Percentiles rank a stretch among this genome's conserved stretches.
Conservation (phyloP, 768 basidiomycete genomes). For the Phallus indusiatus region DNA sequence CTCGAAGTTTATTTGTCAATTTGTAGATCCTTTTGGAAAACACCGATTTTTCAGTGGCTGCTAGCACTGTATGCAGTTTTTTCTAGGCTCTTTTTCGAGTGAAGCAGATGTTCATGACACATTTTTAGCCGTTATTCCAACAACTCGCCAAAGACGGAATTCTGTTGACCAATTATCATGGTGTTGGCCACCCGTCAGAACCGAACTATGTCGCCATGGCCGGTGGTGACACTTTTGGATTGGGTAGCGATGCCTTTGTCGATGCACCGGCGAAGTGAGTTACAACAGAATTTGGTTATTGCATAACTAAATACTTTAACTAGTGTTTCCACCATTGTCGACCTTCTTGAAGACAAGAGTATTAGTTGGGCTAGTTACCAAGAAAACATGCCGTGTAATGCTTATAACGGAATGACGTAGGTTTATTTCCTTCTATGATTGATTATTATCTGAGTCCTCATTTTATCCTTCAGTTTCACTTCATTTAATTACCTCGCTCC, state of each 20-base stretch:
- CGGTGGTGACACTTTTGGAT: slow-evolving; percentile 42
- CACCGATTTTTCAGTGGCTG: slow-evolving; percentile 36
- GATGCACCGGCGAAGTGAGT: slow-evolving; percentile 16
- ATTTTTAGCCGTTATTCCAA: slow-evolving; percentile 19
- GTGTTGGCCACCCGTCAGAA: slow-evolving; percentile 48
- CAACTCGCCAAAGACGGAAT: slow-evolving; percentile 41
- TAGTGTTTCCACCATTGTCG: slow-evolving; percentile 49
- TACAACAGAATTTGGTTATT: background rate
- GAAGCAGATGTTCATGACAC: background rate
- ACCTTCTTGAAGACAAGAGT: slow-evolving; percentile 31
- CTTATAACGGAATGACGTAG: slow-evolving; percentile 31
- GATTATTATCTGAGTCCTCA: background rate
- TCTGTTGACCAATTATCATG: slow-evolving; percentile 27
- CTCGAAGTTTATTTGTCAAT: slow-evolving; percentile 15
- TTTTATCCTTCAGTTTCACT: slow-evolving; percentile 12
- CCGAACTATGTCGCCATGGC: slow-evolving; percentile 42
- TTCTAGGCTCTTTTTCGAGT: background rate
- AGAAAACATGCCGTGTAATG: slow-evolving; percentile 47
- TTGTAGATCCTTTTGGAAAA: slow-evolving; percentile 55
- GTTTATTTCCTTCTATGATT: slow-evolving; percentile 7
- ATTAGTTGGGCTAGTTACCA: background rate
- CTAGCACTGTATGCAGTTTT: slow-evolving; percentile 1
- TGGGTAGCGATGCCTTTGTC: slow-evolving; percentile 31
- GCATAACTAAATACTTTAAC: background rate
- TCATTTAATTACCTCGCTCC: background rate